Evolutionary conservation across 2,329 filamentous ascomycete species (phyloP).

Genomic region (Mollisia scopiformis): DNA sequence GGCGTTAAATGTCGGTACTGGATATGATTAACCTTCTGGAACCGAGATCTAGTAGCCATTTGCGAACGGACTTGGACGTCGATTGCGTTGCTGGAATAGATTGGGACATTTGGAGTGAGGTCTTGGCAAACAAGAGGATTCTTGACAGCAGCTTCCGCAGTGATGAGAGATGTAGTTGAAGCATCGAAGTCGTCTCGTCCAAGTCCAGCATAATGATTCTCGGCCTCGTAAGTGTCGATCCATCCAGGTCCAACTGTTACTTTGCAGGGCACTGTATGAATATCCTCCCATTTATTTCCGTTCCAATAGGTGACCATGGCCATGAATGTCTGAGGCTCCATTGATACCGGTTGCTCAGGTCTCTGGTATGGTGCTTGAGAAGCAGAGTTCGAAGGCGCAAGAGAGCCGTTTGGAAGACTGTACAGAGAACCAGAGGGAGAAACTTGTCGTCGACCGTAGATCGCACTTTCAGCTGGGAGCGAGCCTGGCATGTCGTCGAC

Average conservation of each 20-base stretch:
- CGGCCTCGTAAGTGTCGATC: conserved; percentile 57
- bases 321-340: conserved; percentile 49
- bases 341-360: conserved; percentile 29
- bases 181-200: conserved; percentile 43
- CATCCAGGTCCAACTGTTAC: conserved; percentile 60
- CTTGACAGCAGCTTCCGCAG: not conserved
- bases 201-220: conserved; percentile 18
- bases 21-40: conserved; percentile 66
- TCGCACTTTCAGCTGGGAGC: conserved; percentile 19
- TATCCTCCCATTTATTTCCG: conserved; percentile 62
- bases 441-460: conserved; percentile 23
- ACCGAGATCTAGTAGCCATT: conserved; percentile 71
- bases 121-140: conserved; percentile 64
- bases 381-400: conserved; percentile 80
- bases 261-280: conserved; percentile 54
- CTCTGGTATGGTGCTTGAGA: conserved; percentile 60
- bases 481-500: conserved; percentile 34
- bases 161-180: not conserved
- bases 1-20: conserved; percentile 87
- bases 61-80: conserved; percentile 94
- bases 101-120: conserved; percentile 86
- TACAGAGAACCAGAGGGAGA: conserved; percentile 31
- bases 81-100: conserved; percentile 87
- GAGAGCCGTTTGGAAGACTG: conserved; percentile 45
- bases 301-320: conserved; percentile 66